Evolutionary conservation across 495 filamentous ascomycete species (phyloP).

Genomic region (Penicillium fimorum): DNA sequence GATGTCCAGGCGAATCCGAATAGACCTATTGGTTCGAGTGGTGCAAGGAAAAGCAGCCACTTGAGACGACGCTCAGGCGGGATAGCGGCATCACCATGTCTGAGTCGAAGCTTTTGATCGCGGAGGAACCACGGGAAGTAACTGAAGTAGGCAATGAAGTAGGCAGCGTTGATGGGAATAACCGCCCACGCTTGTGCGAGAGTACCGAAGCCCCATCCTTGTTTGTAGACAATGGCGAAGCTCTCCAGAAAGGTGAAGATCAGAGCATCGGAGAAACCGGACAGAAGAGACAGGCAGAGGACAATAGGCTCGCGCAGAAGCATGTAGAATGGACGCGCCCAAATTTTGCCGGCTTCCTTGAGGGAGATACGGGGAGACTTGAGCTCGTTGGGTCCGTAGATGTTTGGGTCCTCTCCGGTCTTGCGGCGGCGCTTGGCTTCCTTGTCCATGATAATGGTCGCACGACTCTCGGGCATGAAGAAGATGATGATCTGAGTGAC

Average conservation of each 20-base stretch:
- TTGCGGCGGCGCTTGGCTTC: slow-evolving; percentile 63
- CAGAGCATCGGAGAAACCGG: slow-evolving; percentile 72
- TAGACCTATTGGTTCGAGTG: slow-evolving; percentile 62
- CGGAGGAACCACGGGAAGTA: slow-evolving; percentile 62
- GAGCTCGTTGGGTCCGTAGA: slow-evolving; percentile 65
- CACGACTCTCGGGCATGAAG: slow-evolving; percentile 66
- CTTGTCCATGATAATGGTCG: slow-evolving; percentile 62
- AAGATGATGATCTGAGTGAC: slow-evolving; percentile 61
- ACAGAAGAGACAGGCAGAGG: slow-evolving; percentile 64
- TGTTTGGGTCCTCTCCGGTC: slow-evolving; percentile 49
- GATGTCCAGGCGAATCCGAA: slow-evolving; percentile 66
- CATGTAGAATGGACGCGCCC: slow-evolving; percentile 72
- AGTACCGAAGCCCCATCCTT: slow-evolving; percentile 58
- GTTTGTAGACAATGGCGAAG: slow-evolving; percentile 59
- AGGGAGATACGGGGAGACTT: slow-evolving; percentile 49
- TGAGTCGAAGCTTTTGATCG: slow-evolving; percentile 41
- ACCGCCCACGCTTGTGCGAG: slow-evolving; percentile 54
- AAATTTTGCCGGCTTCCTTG: slow-evolving; percentile 57
- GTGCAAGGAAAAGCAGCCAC: slow-evolving; percentile 56
- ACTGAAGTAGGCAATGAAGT: slow-evolving; percentile 60
- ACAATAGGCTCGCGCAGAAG: slow-evolving; percentile 74
- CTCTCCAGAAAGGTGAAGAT: slow-evolving; percentile 76
- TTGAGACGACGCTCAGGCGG: slow-evolving; percentile 33
- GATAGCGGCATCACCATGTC: slow-evolving; percentile 32
- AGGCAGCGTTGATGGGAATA: slow-evolving; percentile 61